Percentiles rank a stretch among this genome's conserved stretches.
Conservation (phyloP, 345 rosid genomes). For the Noccaea bulbosa region DNA sequence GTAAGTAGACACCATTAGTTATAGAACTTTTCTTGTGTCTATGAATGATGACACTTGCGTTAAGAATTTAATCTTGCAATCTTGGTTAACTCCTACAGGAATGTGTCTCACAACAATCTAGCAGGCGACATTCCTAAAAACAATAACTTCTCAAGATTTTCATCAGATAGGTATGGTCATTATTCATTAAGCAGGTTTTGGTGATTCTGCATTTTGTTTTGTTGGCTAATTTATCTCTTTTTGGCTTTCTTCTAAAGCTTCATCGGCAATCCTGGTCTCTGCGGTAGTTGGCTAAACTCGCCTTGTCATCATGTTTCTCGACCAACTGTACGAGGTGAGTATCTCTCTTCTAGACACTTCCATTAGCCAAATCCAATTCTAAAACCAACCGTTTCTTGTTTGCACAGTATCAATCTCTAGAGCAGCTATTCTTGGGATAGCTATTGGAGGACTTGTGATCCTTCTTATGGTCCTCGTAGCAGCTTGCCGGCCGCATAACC, state of each 20-base stretch:
- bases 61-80: background rate
- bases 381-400: background rate
- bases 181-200: background rate
- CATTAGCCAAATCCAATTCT: background rate
- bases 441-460: slow-evolving; percentile 84
- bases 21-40: slow-evolving; percentile 2
- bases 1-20: slow-evolving; percentile 50
- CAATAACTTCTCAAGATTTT: slow-evolving; percentile 81
- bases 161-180: slow-evolving; percentile 61
- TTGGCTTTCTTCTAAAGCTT: slow-evolving; percentile 53
- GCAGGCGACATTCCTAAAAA: slow-evolving; percentile 74
- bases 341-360: background rate
- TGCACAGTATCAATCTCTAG: slow-evolving; percentile 74
- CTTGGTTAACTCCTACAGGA: slow-evolving; percentile 50
- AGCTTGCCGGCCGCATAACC: slow-evolving; percentile 74
- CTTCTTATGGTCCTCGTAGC: slow-evolving; percentile 87
- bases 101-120: slow-evolving; percentile 82
- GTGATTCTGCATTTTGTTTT: background rate
- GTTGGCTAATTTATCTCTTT: slow-evolving; percentile 1
- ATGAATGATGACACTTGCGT: background rate
- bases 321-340: slow-evolving; percentile 69
- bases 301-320: slow-evolving; percentile 64
- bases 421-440: slow-evolving; percentile 90
- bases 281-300: slow-evolving; percentile 77
- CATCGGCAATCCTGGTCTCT: slow-evolving; percentile 79